These are phyloP conservation scores for Aspergillus wentii DNA, from an alignment of 495 filamentous ascomycete species.

Conservation along the genomic window DNA sequence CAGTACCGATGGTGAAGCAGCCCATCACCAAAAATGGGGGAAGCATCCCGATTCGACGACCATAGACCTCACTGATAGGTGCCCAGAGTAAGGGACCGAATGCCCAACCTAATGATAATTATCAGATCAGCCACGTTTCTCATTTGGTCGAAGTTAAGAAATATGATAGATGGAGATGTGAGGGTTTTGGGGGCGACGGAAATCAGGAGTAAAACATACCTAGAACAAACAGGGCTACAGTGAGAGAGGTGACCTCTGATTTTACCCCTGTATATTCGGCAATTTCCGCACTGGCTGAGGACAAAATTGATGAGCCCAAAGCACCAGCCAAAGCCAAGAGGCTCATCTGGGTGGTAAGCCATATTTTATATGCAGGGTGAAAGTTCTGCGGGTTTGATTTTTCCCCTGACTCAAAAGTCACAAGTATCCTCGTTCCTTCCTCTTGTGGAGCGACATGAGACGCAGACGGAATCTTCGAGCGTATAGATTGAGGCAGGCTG, in stretches of 20 bases:
- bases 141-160: not conserved
- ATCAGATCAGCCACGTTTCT: too few species aligned
- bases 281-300: conserved; percentile 38
- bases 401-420: too few species aligned
- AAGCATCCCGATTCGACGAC: conserved; percentile 33
- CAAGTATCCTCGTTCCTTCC: too few species aligned
- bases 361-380: conserved; percentile 44
- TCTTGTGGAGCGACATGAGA: too few species aligned
- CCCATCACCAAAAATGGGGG: conserved; percentile 40
- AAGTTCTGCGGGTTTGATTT: too few species aligned
- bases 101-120: conserved; percentile 14
- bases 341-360: conserved; percentile 44
- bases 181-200: too few species aligned
- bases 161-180: too few species aligned
- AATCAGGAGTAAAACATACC: conserved; percentile 4
- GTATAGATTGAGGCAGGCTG: too few species aligned
- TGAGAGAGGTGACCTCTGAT: conserved; percentile 25
- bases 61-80: conserved; percentile 40
- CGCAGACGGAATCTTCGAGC: too few species aligned
- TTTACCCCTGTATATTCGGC: conserved; percentile 31
- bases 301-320: conserved; percentile 44
- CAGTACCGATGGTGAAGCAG: conserved; percentile 40
- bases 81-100: conserved; percentile 32
- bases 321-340: conserved; percentile 46
- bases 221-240: conserved; percentile 13